Conservation (phyloP, 1,139 yeast genomes). For the Wickerhamomyces sp. region DNA sequence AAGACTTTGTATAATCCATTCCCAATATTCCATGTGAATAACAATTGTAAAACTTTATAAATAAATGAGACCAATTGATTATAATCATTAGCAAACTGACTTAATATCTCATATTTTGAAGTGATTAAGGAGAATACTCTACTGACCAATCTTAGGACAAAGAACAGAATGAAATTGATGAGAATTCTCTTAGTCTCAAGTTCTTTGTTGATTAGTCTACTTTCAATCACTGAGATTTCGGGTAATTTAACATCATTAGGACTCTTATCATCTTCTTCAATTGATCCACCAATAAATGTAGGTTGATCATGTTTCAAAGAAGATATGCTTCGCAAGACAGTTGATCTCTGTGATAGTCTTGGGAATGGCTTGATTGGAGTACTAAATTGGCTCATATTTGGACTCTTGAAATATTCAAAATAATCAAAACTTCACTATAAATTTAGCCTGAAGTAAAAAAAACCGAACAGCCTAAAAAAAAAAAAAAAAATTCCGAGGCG, state of each 20-base stretch:
- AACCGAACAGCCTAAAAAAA: neutral
- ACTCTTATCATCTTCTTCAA: no score
- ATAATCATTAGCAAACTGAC: slow-evolving; percentile 6
- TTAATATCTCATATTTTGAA: slow-evolving; percentile 20
- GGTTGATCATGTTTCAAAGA: neutral
- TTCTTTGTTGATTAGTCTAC: slow-evolving; percentile 33
- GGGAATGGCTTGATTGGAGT: slow-evolving; percentile 1
- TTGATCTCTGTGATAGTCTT: neutral
- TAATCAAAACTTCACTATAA: no score
- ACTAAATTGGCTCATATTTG: neutral
- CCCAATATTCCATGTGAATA: slow-evolving; percentile 33
- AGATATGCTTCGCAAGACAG: neutral
- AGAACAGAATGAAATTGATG: slow-evolving; percentile 27
- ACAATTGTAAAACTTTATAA: slow-evolving; percentile 24
- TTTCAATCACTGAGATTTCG: slow-evolving; percentile 28
- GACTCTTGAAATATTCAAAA: no score
- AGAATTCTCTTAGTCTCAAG: slow-evolving; percentile 31
- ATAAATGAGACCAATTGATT: slow-evolving; percentile 5
- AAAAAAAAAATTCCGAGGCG: no score
- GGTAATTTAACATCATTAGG: slow-evolving; percentile 20
- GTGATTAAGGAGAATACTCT: slow-evolving; percentile 23
- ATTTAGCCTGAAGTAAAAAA: no score
- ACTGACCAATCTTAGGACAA: slow-evolving; percentile 24
- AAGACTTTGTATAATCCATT: slow-evolving; percentile 32
- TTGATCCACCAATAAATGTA: neutral